Conservation (phyloP, 2,329 filamentous ascomycete species). For the Penicillium sp. region DNA sequence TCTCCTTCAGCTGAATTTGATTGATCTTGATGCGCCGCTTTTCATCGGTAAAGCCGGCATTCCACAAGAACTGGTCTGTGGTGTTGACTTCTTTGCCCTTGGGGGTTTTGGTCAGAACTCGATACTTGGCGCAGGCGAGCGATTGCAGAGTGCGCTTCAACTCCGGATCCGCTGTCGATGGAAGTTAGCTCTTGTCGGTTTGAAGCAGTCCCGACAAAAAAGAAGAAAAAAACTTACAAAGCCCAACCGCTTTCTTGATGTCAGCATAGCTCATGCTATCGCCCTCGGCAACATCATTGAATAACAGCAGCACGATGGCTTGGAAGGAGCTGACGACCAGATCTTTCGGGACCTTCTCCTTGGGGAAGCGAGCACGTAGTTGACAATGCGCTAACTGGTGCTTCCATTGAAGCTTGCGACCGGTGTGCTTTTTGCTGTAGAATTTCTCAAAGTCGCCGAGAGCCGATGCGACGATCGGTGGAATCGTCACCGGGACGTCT, state of each 20-base stretch:
- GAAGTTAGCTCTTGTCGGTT: slow-evolving; percentile 25
- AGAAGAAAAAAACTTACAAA: slow-evolving; percentile 51
- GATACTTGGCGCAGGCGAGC: slow-evolving; percentile 83
- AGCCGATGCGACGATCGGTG: slow-evolving; percentile 69
- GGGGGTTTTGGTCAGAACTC: slow-evolving; percentile 80
- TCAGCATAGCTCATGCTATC: slow-evolving; percentile 71
- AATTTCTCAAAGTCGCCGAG: slow-evolving; percentile 78
- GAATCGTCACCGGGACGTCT: slow-evolving; percentile 71
- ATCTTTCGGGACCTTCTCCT: slow-evolving; percentile 68
- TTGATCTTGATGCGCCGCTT: slow-evolving; percentile 97
- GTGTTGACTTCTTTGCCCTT: slow-evolving; percentile 75
- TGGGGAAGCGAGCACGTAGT: slow-evolving; percentile 75
- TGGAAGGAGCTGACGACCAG: slow-evolving; percentile 89
- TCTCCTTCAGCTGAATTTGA: slow-evolving; percentile 96
- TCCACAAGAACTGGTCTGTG: slow-evolving; percentile 83
- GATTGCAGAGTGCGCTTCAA: slow-evolving; percentile 90
- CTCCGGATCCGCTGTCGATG: slow-evolving; percentile 62
- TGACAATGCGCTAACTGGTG: slow-evolving; percentile 89
- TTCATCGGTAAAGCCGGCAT: slow-evolving; percentile 70
- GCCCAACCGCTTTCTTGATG: slow-evolving; percentile 70
- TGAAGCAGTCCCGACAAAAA: background rate
- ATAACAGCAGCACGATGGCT: slow-evolving; percentile 83
- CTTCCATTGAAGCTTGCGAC: slow-evolving; percentile 85
- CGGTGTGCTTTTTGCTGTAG: slow-evolving; percentile 87
- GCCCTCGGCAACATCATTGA: slow-evolving; percentile 68